Conservation (phyloP, 371 early-diverging fungal species). For the Apophysomyces elegans region DNA sequence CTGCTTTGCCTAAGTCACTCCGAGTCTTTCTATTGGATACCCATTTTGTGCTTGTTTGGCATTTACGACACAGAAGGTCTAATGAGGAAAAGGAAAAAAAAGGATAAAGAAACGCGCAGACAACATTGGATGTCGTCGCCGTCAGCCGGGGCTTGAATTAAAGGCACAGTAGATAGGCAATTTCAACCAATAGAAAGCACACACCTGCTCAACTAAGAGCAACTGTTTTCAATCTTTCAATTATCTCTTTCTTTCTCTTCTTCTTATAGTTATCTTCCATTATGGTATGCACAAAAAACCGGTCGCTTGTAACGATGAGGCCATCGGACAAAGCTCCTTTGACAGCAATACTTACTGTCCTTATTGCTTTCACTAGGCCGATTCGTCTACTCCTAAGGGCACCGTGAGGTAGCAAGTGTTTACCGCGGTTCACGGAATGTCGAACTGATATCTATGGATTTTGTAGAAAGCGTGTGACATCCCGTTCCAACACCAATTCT, state of each 20-base stretch:
- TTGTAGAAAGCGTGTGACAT: slow-evolving; percentile 56
- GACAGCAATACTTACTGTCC: neutral
- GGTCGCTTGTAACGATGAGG: neutral
- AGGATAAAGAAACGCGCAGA: too few species aligned
- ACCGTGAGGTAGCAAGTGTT: slow-evolving; percentile 33
- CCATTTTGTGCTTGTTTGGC: too few species aligned
- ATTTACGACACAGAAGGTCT: too few species aligned
- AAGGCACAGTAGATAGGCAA: too few species aligned
- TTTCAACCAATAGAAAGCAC: slow-evolving; percentile 8
- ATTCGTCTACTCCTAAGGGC: slow-evolving; percentile 42
- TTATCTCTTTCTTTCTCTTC: neutral
- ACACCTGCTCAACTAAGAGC: slow-evolving; percentile 4
- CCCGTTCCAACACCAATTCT: slow-evolving; percentile 45
- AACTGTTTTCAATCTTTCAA: neutral
- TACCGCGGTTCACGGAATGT: neutral
- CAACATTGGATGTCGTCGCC: too few species aligned
- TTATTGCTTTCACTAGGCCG: slow-evolving; percentile 14
- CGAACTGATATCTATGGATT: neutral
- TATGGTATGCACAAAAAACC: neutral
- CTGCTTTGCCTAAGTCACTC: too few species aligned
- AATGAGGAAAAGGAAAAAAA: too few species aligned
- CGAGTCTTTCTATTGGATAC: too few species aligned
- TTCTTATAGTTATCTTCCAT: neutral
- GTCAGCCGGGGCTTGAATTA: too few species aligned
- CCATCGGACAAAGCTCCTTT: too few species aligned